Conservation (phyloP, 208 protist species). For the Naegleria fowleri region DNA sequence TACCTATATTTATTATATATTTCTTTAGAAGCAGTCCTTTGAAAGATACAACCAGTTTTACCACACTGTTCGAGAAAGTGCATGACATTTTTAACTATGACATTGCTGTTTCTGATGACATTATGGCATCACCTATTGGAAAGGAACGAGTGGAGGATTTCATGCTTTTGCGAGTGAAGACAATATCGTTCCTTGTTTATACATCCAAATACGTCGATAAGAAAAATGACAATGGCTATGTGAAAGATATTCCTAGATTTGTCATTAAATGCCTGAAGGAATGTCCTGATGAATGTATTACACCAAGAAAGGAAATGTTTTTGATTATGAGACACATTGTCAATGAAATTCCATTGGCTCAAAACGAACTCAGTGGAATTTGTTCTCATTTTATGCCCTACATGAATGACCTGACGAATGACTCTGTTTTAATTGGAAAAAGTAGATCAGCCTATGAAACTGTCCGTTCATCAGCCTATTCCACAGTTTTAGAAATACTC, state of each 20-base stretch:
- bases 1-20: background rate
- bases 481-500: slow-evolving; percentile 27
- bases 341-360: background rate
- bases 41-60: background rate
- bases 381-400: background rate
- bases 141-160: slow-evolving; percentile 14
- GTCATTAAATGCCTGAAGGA: background rate
- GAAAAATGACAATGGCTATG: background rate
- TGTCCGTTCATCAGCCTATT: slow-evolving; percentile 27
- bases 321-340: slow-evolving; percentile 31
- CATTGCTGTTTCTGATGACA: background rate
- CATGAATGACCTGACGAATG: slow-evolving; percentile 22
- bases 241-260: background rate
- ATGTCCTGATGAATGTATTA: slow-evolving; percentile 20
- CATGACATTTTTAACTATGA: background rate
- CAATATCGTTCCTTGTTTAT: slow-evolving; percentile 25
- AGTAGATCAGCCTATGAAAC: slow-evolving; percentile 23
- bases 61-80: background rate
- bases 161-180: background rate
- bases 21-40: background rate
- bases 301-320: slow-evolving; percentile 23
- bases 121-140: background rate
- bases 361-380: background rate
- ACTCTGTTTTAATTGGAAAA: slow-evolving; percentile 11
- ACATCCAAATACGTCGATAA: background rate